A percentile compares a stretch with the other conserved stretches of the same genome.
Conservation (phyloP, 2,329 filamentous ascomycete genomes). For the Aspergillus arachidicola region DNA sequence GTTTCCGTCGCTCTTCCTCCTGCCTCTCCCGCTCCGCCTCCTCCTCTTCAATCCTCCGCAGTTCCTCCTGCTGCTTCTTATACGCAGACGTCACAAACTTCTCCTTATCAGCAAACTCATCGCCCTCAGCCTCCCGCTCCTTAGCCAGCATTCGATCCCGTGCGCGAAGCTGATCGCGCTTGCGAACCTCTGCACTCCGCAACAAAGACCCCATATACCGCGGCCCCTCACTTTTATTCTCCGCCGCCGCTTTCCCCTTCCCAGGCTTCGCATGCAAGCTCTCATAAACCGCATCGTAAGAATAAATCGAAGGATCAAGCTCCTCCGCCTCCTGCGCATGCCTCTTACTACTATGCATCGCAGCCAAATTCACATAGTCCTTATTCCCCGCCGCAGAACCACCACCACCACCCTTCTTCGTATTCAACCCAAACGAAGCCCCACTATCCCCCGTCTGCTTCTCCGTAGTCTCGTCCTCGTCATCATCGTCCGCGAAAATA, state of each 20-base stretch:
- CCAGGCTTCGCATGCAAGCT: slow-evolving; percentile 46
- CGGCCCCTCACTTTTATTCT: slow-evolving; percentile 40
- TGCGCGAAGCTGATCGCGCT: slow-evolving; percentile 65
- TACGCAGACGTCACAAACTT: slow-evolving; percentile 69
- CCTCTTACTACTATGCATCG: slow-evolving; percentile 48
- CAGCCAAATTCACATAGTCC: slow-evolving; percentile 50
- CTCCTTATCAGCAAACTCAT: slow-evolving; percentile 67
- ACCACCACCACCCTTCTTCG: slow-evolving; percentile 14
- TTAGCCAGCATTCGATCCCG: slow-evolving; percentile 62
- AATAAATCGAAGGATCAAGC: slow-evolving; percentile 52
- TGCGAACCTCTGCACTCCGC: slow-evolving; percentile 62
- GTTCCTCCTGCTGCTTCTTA: slow-evolving; percentile 65
- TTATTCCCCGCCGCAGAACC: slow-evolving; percentile 16
- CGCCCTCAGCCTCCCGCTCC: slow-evolving; percentile 67
- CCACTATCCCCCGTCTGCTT: slow-evolving; percentile 16
- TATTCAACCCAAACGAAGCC: slow-evolving; percentile 28
- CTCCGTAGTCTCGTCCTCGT: slow-evolving; percentile 30
- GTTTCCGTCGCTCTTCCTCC: slow-evolving; percentile 54
- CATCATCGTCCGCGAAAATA: slow-evolving; percentile 41
- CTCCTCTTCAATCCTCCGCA: slow-evolving; percentile 58
- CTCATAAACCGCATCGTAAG: slow-evolving; percentile 54
- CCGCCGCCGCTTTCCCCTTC: slow-evolving; percentile 24
- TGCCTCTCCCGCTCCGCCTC: slow-evolving; percentile 60
- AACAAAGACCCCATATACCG: slow-evolving; percentile 65
- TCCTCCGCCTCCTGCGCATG: slow-evolving; percentile 47